Evolutionary conservation across 1,284 basidiomycete species (phyloP).

Genomic region (Cystobasidium slooffiae): DNA sequence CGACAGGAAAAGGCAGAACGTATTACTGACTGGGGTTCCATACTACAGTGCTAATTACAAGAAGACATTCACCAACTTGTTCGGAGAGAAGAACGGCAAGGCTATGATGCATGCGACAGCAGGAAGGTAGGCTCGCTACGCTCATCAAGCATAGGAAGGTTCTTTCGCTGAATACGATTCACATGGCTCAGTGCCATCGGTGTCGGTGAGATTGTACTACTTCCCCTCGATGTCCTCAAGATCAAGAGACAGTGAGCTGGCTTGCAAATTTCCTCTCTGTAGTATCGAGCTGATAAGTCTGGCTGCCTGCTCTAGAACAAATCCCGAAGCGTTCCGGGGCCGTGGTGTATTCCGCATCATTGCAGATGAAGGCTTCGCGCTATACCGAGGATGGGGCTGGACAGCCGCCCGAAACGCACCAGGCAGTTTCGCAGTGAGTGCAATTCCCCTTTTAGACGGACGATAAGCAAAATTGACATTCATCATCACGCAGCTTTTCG

Average conservation of each 20-base stretch:
- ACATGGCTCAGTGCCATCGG: conserved; percentile 72
- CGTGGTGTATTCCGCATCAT: conserved; percentile 89
- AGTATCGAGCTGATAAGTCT: not conserved
- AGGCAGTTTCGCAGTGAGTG: conserved; percentile 81
- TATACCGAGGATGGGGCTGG: conserved; percentile 99
- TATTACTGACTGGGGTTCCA: not conserved
- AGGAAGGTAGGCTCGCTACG: conserved; percentile 69
- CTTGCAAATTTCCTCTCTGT: conserved; percentile 52
- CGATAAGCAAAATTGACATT: not conserved
- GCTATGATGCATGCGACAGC: conserved; percentile 94
- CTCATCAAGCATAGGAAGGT: not conserved
- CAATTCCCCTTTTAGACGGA: not conserved
- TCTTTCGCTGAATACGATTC: not conserved
- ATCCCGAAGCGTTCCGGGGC: conserved; percentile 92
- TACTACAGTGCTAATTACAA: conserved; percentile 57
- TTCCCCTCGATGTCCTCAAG: conserved; percentile 94
- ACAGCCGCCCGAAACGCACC: conserved; percentile 97
- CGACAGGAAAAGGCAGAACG: not conserved
- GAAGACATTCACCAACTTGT: conserved; percentile 79
- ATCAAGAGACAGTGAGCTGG: conserved; percentile 80
- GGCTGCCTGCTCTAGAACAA: conserved; percentile 63
- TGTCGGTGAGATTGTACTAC: conserved; percentile 93
- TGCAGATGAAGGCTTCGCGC: conserved; percentile 81
- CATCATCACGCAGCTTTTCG: conserved; percentile 72
- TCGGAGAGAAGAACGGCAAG: conserved; percentile 95